Evolutionary conservation across 1,284 basidiomycete species (phyloP).

Genomic region (Vanrija pseudolonga): DNA sequence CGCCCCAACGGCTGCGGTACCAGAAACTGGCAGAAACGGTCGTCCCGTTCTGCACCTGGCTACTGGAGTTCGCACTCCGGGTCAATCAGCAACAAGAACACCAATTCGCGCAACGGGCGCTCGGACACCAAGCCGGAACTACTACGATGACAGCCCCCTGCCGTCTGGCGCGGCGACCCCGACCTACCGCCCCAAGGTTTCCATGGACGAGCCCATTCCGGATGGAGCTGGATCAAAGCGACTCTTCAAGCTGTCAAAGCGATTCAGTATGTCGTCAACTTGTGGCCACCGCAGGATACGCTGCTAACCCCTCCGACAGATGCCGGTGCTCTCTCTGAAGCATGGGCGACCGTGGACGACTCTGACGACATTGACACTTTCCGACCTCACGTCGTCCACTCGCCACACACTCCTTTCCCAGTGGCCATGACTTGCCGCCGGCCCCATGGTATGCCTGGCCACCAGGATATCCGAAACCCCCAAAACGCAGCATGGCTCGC

Average conservation of each 20-base stretch:
- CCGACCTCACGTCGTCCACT: constrained; percentile 58
- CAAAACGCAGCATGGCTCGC: constrained; percentile 75
- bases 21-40: no score
- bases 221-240: constrained; percentile 40
- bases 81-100: no score
- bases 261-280: constrained; percentile 38
- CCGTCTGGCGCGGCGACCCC: constrained; percentile 6
- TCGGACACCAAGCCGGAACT: no score
- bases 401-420: constrained; percentile 61
- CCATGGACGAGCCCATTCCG: constrained; percentile 22
- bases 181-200: constrained; percentile 10
- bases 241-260: constrained; percentile 46
- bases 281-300: neutral
- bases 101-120: no score
- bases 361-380: constrained; percentile 53
- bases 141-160: neutral
- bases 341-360: constrained; percentile 53
- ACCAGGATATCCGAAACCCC: constrained; percentile 59
- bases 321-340: constrained; percentile 51
- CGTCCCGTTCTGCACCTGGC: no score
- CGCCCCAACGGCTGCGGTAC: no score
- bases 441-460: constrained; percentile 58
- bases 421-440: constrained; percentile 69
- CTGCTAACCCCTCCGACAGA: constrained; percentile 23
- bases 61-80: no score